Conservation (phyloP, 495 filamentous ascomycete species). For the Daldinia caldariorum region DNA sequence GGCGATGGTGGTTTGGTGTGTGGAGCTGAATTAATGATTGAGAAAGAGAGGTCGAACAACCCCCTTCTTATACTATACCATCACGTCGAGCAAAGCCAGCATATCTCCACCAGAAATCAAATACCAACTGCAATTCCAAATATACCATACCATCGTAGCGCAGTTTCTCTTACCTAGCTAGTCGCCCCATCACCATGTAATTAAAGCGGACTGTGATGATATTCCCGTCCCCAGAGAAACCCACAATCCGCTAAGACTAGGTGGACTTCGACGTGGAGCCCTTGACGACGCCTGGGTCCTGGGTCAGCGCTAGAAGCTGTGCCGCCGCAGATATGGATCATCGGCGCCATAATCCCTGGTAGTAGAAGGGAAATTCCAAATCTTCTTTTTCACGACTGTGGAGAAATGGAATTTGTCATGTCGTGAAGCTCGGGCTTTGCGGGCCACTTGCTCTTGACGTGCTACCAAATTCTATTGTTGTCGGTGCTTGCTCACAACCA, state of each 20-base stretch:
- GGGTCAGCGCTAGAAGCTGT: neutral
- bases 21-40: neutral
- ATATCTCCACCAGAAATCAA: neutral
- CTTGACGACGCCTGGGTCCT: neutral
- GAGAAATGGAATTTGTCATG: neutral
- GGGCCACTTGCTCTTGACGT: neutral
- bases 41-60: neutral
- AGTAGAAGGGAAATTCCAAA: slow-evolving; percentile 1
- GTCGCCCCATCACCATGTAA: neutral
- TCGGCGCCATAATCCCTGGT: neutral
- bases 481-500: no score
- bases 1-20: neutral
- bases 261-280: slow-evolving; percentile 1
- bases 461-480: neutral
- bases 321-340: neutral
- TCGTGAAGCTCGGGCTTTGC: neutral
- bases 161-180: neutral
- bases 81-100: no score
- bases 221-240: neutral
- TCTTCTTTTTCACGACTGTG: neutral
- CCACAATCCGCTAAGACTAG: neutral
- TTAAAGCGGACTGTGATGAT: neutral
- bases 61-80: neutral
- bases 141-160: neutral
- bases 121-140: neutral